Percentiles rank a stretch among this genome's conserved stretches.
Evolutionary conservation across 305 asterid genomes (phyloP).

Genomic region (Stenogyne calaminthoides): DNA sequence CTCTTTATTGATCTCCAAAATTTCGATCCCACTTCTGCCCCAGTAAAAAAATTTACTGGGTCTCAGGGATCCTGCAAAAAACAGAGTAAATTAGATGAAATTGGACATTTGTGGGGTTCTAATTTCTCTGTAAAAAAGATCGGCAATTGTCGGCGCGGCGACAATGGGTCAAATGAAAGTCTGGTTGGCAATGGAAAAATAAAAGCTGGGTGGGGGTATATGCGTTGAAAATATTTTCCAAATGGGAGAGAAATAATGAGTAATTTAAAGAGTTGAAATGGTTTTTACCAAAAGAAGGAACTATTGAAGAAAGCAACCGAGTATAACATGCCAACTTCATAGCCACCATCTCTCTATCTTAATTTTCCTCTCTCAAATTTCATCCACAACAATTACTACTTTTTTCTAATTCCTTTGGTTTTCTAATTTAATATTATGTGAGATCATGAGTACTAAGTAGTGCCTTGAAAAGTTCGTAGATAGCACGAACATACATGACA

Average conservation of each 20-base stretch:
- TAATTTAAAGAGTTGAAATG: not conserved
- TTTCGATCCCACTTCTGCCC: constrained; percentile 3
- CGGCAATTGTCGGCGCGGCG: constrained; percentile 30
- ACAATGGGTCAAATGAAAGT: constrained; percentile 6
- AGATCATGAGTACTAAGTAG: too few species aligned
- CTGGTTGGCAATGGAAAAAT: constrained; percentile 29
- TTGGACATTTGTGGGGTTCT: not conserved
- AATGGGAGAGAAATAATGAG: not conserved
- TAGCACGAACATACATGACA: too few species aligned
- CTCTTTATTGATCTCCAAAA: not conserved
- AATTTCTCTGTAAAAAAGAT: constrained; percentile 21
- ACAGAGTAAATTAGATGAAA: not conserved
- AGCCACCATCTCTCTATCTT: not conserved
- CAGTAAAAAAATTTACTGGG: constrained; percentile 15
- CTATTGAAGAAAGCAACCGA: not conserved
- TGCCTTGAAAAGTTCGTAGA: too few species aligned
- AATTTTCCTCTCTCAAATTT: too few species aligned
- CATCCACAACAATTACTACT: not conserved
- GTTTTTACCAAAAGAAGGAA: not conserved
- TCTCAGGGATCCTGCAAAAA: constrained; percentile 20
- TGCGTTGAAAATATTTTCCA: not conserved
- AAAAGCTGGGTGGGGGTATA: constrained; percentile 27
- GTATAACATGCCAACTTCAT: not conserved
- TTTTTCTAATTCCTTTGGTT: too few species aligned
- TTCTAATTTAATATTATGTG: too few species aligned